Conservation (phyloP, 805 yeast species). For the Cyberlindnera nakhonratchasimensis region DNA sequence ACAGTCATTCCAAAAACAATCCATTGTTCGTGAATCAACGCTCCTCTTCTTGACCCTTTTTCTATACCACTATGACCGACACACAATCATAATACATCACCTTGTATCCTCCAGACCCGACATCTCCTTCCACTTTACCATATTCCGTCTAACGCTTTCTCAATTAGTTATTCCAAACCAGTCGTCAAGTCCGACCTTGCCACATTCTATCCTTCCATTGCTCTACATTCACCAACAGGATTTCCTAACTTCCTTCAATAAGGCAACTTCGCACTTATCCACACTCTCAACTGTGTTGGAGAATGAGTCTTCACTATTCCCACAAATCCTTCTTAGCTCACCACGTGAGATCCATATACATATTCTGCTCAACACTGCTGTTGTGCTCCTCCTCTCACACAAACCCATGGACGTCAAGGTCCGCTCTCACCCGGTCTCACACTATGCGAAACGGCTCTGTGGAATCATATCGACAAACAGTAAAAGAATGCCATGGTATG, state of each 20-base stretch:
- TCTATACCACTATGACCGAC: slow-evolving; percentile 7
- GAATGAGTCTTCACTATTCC: slow-evolving; percentile 10
- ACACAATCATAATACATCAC: slow-evolving; percentile 4
- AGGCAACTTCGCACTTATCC: slow-evolving; percentile 1
- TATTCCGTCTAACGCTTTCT: slow-evolving; percentile 9
- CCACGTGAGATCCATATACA: slow-evolving; percentile 5
- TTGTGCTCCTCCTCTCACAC: slow-evolving; percentile 10
- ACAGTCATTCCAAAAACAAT: background rate
- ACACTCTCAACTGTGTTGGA: background rate
- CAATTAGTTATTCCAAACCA: slow-evolving; percentile 4
- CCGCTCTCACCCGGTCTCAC: slow-evolving; percentile 18
- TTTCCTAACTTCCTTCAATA: slow-evolving; percentile 8
- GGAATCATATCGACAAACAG: slow-evolving; percentile 12
- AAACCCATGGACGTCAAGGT: slow-evolving; percentile 16
- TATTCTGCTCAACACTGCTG: slow-evolving; percentile 11
- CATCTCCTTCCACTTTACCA: slow-evolving; percentile 9
- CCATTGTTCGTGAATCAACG: slow-evolving; percentile 1
- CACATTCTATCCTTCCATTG: slow-evolving; percentile 10
- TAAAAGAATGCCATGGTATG: slow-evolving; percentile 13
- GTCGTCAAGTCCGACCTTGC: background rate
- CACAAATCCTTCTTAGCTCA: slow-evolving; percentile 8
- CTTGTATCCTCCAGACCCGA: slow-evolving; percentile 1
- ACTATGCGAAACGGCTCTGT: slow-evolving; percentile 23
- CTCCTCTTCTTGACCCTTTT: slow-evolving; percentile 11
- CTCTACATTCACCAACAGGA: slow-evolving; percentile 12